phyloP scores from a whole-genome alignment of 225 moss, liverwort and hornwort species.

The Sphagnum contortum region DNA sequence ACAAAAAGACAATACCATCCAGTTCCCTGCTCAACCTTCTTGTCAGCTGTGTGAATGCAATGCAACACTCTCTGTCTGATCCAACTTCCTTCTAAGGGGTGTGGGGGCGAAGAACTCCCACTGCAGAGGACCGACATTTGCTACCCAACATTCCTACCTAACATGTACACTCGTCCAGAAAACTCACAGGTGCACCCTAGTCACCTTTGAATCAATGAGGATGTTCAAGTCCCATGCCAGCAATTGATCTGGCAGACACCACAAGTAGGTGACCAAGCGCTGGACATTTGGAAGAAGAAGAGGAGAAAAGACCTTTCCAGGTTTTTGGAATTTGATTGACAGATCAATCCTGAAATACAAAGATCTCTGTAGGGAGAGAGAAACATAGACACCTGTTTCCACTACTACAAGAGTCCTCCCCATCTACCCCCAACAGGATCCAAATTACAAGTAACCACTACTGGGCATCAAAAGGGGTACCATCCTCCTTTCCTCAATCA shows the following conservation, averaged over 20 bases:
- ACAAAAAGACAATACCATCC: conserved; percentile 9
- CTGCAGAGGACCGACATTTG: conserved; percentile 3
- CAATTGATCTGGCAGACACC: not conserved
- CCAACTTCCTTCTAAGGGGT: not conserved
- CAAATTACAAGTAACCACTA: conserved; percentile 11
- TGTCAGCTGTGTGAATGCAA: not conserved
- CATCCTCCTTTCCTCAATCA: not conserved
- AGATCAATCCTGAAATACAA: conserved; percentile 20
- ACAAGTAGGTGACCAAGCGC: conserved; percentile 8
- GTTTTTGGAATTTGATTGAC: conserved; percentile 11
- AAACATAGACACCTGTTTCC: too few species aligned
- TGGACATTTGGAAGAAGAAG: conserved; percentile 12
- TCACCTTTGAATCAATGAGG: not conserved
- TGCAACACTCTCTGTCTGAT: conserved; percentile 3
- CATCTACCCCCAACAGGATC: conserved; percentile 18
- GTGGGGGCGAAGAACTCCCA: conserved; percentile 7
- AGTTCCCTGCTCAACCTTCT: conserved; percentile 8
- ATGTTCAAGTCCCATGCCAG: conserved; percentile 8
- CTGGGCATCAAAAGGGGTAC: not conserved
- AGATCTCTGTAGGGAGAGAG: conserved; percentile 18
- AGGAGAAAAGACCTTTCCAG: conserved; percentile 7
- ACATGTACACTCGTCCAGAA: not conserved
- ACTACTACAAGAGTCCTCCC: not conserved
- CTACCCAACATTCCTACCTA: not conserved
- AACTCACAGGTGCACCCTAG: not conserved